Evolutionary conservation across 2,329 filamentous ascomycete species (phyloP).

Genomic region (Neodidymelliopsis sp.): DNA sequence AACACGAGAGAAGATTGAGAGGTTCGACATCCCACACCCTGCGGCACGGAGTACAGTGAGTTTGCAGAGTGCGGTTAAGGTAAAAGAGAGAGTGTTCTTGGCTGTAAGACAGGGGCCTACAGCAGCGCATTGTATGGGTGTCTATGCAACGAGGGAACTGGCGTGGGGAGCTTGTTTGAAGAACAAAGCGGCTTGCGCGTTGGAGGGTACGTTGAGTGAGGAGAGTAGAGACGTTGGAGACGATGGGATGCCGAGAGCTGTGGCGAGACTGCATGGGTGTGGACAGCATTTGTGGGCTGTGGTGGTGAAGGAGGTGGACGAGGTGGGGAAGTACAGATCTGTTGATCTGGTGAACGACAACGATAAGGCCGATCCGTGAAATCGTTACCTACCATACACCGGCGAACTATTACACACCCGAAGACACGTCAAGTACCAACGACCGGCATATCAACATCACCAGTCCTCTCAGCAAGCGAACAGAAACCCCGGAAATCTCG

Average conservation of each 20-base stretch:
- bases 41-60: slow-evolving; percentile 8
- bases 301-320: slow-evolving; percentile 2
- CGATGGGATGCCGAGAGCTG: slow-evolving; percentile 21
- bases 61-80: neutral
- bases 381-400: too few species aligned
- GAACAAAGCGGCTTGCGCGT: slow-evolving; percentile 27
- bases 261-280: slow-evolving; percentile 25
- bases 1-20: too few species aligned
- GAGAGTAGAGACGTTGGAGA: slow-evolving; percentile 19
- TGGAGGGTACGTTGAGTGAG: slow-evolving; percentile 19
- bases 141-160: slow-evolving; percentile 24
- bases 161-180: slow-evolving; percentile 38
- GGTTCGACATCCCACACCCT: slow-evolving; percentile 32
- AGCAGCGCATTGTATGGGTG: slow-evolving; percentile 26
- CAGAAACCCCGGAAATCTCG: too few species aligned
- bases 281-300: slow-evolving; percentile 28
- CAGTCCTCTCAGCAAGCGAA: too few species aligned
- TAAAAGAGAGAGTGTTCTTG: slow-evolving; percentile 20
- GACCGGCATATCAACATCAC: too few species aligned
- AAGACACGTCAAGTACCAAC: too few species aligned
- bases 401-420: too few species aligned
- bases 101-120: slow-evolving; percentile 26
- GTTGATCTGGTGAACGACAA: too few species aligned
- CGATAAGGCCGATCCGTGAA: too few species aligned
- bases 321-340: too few species aligned